Conservation (phyloP, 2,329 filamentous ascomycete genomes). For the Diaporthe nobilis region DNA sequence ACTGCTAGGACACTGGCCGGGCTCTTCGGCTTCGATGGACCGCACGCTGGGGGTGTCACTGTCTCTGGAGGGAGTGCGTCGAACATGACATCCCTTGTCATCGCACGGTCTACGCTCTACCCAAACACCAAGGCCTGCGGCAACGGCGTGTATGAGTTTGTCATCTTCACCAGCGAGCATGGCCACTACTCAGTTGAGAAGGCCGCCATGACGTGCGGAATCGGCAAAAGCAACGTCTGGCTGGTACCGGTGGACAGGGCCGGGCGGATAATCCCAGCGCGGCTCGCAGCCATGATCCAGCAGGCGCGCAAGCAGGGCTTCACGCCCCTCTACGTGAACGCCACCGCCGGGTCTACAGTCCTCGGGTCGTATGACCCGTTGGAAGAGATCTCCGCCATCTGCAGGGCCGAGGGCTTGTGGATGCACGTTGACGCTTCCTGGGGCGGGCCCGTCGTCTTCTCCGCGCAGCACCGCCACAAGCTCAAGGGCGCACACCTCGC, state of each 20-base stretch:
- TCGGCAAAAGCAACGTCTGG: conserved; percentile 82
- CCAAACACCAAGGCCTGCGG: conserved; percentile 83
- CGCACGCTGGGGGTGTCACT: conserved; percentile 79
- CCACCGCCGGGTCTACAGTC: conserved; percentile 95
- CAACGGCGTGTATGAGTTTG: conserved; percentile 76
- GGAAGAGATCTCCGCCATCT: conserved; percentile 76
- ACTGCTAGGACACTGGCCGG: conserved; percentile 80
- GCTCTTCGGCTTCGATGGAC: conserved; percentile 82
- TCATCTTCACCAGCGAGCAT: conserved; percentile 89
- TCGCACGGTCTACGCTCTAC: conserved; percentile 89
- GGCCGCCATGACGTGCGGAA: conserved; percentile 89
- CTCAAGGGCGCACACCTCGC: conserved; percentile 81
- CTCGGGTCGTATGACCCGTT: conserved; percentile 91
- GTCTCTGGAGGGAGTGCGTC: conserved; percentile 88
- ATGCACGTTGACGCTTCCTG: conserved; percentile 93
- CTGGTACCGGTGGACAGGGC: conserved; percentile 79
- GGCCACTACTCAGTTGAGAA: conserved; percentile 97
- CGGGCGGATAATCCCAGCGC: conserved; percentile 79
- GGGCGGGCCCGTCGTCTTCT: conserved; percentile 90
- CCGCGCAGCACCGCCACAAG: conserved; percentile 66
- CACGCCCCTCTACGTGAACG: conserved; percentile 94
- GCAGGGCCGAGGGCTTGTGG: conserved; percentile 83
- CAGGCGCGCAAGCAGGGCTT: conserved; percentile 76
- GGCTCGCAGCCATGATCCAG: conserved; percentile 74
- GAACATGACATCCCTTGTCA: conserved; percentile 87